Conservation (phyloP, 208 protist species). For the Angomonas ambiguus region DNA sequence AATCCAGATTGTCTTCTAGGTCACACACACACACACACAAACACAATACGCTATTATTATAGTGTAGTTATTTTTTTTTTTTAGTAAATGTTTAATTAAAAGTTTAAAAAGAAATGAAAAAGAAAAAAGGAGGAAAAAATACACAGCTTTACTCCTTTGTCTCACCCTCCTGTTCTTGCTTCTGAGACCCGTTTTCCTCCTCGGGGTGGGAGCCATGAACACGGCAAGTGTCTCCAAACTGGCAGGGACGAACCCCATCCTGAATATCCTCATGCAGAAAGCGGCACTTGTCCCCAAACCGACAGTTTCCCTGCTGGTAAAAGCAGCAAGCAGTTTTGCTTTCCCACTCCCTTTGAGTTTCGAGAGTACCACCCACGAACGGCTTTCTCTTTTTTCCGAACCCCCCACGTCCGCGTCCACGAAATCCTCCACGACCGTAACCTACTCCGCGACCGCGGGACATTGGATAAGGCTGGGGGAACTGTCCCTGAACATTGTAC, state of each 20-base stretch:
- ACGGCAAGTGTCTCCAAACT: conserved; percentile 71
- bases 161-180: neutral
- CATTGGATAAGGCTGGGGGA: conserved; percentile 13
- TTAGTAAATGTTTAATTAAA: conserved; percentile 10
- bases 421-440: conserved; percentile 36
- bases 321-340: conserved; percentile 79
- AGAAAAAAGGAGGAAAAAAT: conserved; percentile 11
- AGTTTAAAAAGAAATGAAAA: conserved; percentile 7
- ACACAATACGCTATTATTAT: no score
- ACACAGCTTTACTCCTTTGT: conserved; percentile 1
- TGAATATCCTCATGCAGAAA: conserved; percentile 71
- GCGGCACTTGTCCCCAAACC: conserved; percentile 71
- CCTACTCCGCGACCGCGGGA: conserved; percentile 17
- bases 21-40: no score
- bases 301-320: conserved; percentile 73
- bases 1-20: neutral
- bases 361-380: conserved; percentile 77
- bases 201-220: conserved; percentile 27
- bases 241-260: conserved; percentile 32
- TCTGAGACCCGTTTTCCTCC: neutral
- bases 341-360: conserved; percentile 75
- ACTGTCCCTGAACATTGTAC: conserved; percentile 3
- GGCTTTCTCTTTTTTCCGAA: conserved; percentile 42
- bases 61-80: conserved; percentile 18
- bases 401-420: conserved; percentile 7